Percentiles rank a stretch among this genome's conserved stretches.
Evolutionary conservation across 1,284 basidiomycete species (phyloP).

Genomic region (Sporisorium sorghi): DNA sequence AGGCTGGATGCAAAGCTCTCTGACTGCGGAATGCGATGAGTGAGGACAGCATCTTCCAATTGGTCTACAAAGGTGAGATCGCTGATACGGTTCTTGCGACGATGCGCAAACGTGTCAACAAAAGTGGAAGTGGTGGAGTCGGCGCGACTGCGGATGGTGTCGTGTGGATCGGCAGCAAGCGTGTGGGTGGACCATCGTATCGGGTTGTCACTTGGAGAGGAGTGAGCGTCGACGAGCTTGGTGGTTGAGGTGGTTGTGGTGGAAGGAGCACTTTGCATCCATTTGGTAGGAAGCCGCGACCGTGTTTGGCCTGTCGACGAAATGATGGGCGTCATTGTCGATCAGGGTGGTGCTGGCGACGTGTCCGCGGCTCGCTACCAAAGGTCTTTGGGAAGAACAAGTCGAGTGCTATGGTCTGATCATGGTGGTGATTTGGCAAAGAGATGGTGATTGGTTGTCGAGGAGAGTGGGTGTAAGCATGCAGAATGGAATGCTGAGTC

Average conservation of each 20-base stretch:
- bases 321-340: conserved; percentile 34
- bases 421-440: not conserved
- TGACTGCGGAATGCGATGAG: conserved; percentile 11
- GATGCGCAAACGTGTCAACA: conserved; percentile 45
- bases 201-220: conserved; percentile 9
- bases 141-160: conserved; percentile 36
- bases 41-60: conserved; percentile 12
- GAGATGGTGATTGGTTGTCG: not conserved
- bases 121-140: conserved; percentile 40
- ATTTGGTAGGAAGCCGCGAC: conserved; percentile 40
- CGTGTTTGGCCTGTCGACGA: conserved; percentile 30
- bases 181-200: conserved; percentile 38
- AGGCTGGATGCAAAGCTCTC: conserved; percentile 17
- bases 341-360: not conserved
- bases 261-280: conserved; percentile 25
- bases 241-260: conserved; percentile 1
- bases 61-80: conserved; percentile 39
- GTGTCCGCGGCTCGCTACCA: not conserved
- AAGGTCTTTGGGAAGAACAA: not conserved
- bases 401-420: not conserved
- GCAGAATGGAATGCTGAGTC: not conserved
- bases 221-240: conserved; percentile 9
- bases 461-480: not conserved
- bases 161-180: conserved; percentile 24
- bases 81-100: conserved; percentile 45